Evolutionary conservation across 2,329 filamentous ascomycete species (phyloP).

Genomic region (Davidsoniella virescens): DNA sequence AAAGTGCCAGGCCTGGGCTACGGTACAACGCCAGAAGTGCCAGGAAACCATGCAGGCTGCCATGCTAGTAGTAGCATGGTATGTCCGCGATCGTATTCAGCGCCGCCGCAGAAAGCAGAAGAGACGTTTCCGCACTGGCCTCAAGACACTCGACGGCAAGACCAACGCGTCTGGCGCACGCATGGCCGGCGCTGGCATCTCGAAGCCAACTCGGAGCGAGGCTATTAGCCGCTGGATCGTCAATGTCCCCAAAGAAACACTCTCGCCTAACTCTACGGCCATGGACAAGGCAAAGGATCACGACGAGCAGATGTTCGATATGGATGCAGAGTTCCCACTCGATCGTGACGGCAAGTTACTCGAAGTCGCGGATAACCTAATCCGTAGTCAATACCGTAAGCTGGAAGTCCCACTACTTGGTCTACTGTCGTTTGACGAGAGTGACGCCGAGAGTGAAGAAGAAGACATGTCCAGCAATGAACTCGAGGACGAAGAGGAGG

Average conservation of each 20-base stretch:
- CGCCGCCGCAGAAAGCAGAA: conserved; percentile 26
- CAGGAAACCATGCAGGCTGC: conserved; percentile 33
- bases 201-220: conserved; percentile 23
- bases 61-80: conserved; percentile 34
- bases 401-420: conserved; percentile 31
- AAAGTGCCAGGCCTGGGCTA: conserved; percentile 31
- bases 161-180: not conserved
- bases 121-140: conserved; percentile 25
- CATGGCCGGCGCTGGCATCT: conserved; percentile 10
- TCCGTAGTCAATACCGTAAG: conserved; percentile 30
- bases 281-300: conserved; percentile 20
- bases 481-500: conserved; percentile 17
- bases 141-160: conserved; percentile 19
- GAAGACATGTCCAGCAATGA: conserved; percentile 14
- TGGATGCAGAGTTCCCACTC: conserved; percentile 23
- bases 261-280: conserved; percentile 19
- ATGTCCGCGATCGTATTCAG: conserved; percentile 30
- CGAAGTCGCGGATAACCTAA: conserved; percentile 29
- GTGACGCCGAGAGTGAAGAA: conserved; percentile 26
- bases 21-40: conserved; percentile 29
- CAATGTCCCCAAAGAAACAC: conserved; percentile 22
- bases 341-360: conserved; percentile 29
- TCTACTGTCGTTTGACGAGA: conserved; percentile 28
- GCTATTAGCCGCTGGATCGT: conserved; percentile 28
- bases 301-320: conserved; percentile 25